A percentile compares a stretch with the other conserved stretches of the same genome.
phyloP scores from a whole-genome alignment of 108 stramenopile genomes.

The Nitzschia sp. region DNA sequence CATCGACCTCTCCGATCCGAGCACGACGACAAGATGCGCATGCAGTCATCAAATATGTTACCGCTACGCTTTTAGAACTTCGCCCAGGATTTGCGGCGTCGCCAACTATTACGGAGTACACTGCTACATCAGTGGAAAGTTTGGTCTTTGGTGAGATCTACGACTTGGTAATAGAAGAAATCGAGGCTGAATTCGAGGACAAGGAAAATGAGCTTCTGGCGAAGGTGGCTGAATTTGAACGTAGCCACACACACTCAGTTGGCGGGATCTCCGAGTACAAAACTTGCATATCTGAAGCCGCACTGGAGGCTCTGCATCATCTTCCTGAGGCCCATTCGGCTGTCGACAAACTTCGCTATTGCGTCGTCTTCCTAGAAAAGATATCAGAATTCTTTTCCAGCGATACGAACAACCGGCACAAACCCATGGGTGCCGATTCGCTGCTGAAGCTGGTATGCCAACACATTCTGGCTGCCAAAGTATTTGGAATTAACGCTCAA shows the following conservation, averaged over 20 bases:
- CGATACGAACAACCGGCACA: conserved; percentile 14
- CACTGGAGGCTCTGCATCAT: conserved; percentile 50
- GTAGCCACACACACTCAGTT: neutral
- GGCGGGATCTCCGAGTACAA: conserved; percentile 1
- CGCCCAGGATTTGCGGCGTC: conserved; percentile 72
- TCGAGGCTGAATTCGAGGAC: conserved; percentile 44
- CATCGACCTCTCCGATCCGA: conserved; percentile 4
- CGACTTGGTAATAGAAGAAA: conserved; percentile 61
- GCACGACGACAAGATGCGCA: conserved; percentile 75
- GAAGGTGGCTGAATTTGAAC: conserved; percentile 48
- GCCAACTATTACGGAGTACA: conserved; percentile 66
- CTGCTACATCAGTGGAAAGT: conserved; percentile 74
- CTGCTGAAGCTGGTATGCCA: conserved; percentile 83
- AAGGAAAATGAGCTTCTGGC: conserved; percentile 42
- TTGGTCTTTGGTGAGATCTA: conserved; percentile 86
- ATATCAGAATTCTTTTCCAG: conserved; percentile 67
- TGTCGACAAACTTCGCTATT: conserved; percentile 70
- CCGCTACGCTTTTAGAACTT: conserved; percentile 79
- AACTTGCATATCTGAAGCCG: conserved; percentile 30
- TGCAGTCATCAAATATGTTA: conserved; percentile 84
- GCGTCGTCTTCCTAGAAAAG: conserved; percentile 69
- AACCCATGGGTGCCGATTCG: conserved; percentile 73
- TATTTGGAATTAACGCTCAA: conserved; percentile 72
- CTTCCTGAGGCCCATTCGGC: conserved; percentile 71
- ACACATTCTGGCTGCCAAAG: conserved; percentile 71